These are phyloP conservation scores for Syzygium syzygioides DNA, from an alignment of 441 rosid species.

Conservation along the genomic window DNA sequence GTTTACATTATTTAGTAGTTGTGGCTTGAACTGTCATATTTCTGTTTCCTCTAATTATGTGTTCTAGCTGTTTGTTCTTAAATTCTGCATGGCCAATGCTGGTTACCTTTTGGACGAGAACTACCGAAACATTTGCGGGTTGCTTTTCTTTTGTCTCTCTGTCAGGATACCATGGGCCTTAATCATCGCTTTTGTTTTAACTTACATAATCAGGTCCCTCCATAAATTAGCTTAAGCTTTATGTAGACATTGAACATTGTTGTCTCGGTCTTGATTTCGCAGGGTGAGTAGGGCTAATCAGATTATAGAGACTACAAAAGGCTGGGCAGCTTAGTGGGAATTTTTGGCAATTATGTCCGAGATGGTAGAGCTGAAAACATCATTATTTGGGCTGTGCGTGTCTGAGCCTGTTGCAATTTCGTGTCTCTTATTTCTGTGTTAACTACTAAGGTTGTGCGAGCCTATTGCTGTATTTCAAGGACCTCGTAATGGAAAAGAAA, in stretches of 20 bases:
- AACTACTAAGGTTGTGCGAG: neutral
- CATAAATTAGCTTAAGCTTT: neutral
- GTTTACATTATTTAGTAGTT: neutral
- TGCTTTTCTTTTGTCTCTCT: neutral
- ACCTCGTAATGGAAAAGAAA: neutral
- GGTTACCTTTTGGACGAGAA: neutral
- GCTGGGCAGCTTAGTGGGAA: neutral
- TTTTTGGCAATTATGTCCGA: neutral
- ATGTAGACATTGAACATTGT: neutral
- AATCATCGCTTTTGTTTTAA: neutral
- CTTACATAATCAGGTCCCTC: neutral
- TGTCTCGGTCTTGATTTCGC: neutral
- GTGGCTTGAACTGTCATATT: conserved; percentile 1
- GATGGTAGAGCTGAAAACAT: neutral
- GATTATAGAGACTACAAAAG: neutral
- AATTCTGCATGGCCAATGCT: neutral
- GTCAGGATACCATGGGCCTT: neutral
- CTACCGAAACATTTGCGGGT: neutral
- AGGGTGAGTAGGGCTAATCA: neutral
- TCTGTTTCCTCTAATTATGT: neutral
- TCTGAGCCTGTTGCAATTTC: neutral
- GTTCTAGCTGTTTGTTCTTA: neutral
- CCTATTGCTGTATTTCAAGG: neutral
- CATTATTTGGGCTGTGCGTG: neutral
- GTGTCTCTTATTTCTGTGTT: neutral